phyloP scores from a whole-genome alignment of 2,329 filamentous ascomycete species.

The Claviceps pazoutovae region DNA sequence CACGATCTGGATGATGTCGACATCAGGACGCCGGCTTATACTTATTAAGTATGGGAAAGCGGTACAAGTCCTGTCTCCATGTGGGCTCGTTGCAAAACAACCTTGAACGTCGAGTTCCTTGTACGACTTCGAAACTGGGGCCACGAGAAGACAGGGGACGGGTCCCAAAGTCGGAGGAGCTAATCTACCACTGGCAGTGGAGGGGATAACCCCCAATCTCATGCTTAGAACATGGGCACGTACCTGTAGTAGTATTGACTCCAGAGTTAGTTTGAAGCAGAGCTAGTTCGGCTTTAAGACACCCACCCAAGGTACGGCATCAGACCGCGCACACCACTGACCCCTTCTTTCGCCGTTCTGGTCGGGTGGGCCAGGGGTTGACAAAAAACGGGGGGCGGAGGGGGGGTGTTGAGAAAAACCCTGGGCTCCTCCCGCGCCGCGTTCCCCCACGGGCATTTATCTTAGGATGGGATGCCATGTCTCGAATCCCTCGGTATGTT shows the following conservation, averaged over 20 bases:
- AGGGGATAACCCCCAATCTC: conserved; percentile 6
- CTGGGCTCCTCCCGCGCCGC: background rate
- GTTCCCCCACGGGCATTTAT: conserved; percentile 1
- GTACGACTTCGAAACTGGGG: background rate
- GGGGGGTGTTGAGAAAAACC: background rate
- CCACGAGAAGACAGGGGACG: conserved; percentile 1
- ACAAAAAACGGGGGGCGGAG: background rate
- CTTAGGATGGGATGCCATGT: background rate
- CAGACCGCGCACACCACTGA: background rate
- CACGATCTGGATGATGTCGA: background rate
- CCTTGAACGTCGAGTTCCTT: background rate
- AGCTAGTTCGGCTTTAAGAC: conserved; percentile 3
- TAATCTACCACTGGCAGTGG: conserved; percentile 5
- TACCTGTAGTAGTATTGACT: background rate
- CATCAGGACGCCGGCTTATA: conserved; percentile 1
- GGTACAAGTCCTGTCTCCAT: background rate
- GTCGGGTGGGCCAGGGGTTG: background rate
- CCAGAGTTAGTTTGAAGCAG: conserved; percentile 1
- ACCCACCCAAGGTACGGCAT: conserved; percentile 1
- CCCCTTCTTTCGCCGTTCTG: background rate
- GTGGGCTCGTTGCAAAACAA: background rate
- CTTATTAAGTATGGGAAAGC: background rate
- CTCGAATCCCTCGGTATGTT: conserved; percentile 1
- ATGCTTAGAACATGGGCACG: conserved; percentile 4
- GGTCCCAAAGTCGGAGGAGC: conserved; percentile 4